Base-by-base conservation (phyloP, 352 stramenopile species). In the Globisporangium splendens region DNA sequence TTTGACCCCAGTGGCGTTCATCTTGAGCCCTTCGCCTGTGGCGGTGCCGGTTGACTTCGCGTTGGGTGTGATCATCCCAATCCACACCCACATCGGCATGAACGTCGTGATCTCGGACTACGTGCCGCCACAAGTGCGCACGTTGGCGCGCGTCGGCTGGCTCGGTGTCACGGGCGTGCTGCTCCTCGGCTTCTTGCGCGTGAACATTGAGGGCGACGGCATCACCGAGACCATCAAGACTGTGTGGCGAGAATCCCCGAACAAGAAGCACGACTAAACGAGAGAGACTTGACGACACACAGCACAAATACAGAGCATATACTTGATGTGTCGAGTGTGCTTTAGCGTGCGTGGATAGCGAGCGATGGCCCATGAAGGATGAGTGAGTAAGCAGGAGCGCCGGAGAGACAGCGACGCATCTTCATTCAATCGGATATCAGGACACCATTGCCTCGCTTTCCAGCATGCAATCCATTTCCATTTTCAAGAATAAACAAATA, bases 51-150 rank as follows among this genome's bases (percentile, higher is more conserved):
- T 96, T 47, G 88, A 96, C 67, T 66, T 89, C 48, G 72, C 80
- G 44, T 63, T 98, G 15, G 79, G 87, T 46, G 77, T 87, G 43
- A 74, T 93, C 46, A 79, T 98, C 65, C 81, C 91, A 3, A 73
- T 93, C 42, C 94, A 98, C 72, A 77, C 75, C 35, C 95, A 96
- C 79, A 95, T 98, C 50, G 92, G 94, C 50, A 88, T 98, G 75
- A 98, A 97, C 79, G 91, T 95, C 68, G 91, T 98, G 56, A 88
- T 93, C 50, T 95, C 88, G 38, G 94, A 98, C 76, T 98, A 98
- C 71, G 89, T 96, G 61, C 92, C 94, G 28, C 96, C 97, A 70
- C 58, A 61, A n/a, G 44, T 62, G 52, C 66, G 71, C 49, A 81
- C 77, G 57, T 66, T 90, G 10, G 72, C 62, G 50, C 83, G 88